Conservation (phyloP, 192 early-diverging fungal species). For the Podila minutissima region DNA sequence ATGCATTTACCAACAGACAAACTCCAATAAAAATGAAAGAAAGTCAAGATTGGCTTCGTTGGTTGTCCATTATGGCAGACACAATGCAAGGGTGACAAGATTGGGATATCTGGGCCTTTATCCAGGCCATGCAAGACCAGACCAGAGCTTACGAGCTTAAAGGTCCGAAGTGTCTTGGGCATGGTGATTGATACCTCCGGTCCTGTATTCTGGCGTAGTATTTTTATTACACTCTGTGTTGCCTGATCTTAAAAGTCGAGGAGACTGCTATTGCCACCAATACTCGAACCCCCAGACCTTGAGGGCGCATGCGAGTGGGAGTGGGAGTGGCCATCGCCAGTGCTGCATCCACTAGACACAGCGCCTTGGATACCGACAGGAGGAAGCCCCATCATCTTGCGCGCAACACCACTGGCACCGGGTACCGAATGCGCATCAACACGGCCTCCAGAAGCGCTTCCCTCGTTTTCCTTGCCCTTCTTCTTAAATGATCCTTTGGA, state of each 20-base stretch:
- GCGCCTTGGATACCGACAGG: conserved; percentile 40
- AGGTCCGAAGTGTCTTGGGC: no score
- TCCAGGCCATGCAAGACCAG: no score
- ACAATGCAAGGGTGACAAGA: no score
- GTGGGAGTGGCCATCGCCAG: conserved; percentile 9
- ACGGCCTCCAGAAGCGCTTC: not conserved
- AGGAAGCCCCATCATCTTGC: conserved; percentile 49
- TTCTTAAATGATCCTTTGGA: not conserved
- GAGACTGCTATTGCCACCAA: conserved; percentile 19
- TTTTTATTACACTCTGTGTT: no score
- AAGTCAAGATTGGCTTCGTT: no score
- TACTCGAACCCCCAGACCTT: not conserved
- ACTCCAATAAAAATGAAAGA: no score
- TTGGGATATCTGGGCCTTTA: no score
- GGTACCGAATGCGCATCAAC: conserved; percentile 45
- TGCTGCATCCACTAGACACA: conserved; percentile 31
- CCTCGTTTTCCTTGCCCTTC: not conserved
- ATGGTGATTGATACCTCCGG: no score
- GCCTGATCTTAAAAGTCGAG: conserved; percentile 23
- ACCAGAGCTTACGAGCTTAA: no score
- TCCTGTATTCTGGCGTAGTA: no score
- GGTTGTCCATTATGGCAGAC: no score
- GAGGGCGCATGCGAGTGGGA: conserved; percentile 14
- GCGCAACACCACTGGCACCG: conserved; percentile 39
- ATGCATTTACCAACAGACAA: no score